These are phyloP conservation scores for Trypanosoma melophagium DNA, from an alignment of 208 protist genomes.

Conservation along the genomic window DNA sequence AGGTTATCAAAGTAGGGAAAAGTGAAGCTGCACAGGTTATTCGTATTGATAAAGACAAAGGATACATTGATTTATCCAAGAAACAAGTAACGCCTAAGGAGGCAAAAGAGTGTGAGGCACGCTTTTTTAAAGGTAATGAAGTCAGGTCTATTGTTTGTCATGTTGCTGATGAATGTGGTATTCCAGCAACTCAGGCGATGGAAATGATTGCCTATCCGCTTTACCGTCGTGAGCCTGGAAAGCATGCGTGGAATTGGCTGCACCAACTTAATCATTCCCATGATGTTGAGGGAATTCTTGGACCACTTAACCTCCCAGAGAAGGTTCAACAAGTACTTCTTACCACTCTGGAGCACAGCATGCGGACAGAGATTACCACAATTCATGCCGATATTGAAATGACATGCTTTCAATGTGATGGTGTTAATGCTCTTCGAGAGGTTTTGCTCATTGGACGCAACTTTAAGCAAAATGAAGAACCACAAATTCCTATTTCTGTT, in stretches of 20 bases:
- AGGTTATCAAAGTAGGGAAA: constrained; percentile 97
- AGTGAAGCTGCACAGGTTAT: constrained; percentile 97
- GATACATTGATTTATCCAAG: constrained; percentile 99
- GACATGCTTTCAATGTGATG: constrained; percentile 98
- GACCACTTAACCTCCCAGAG: constrained; percentile 67
- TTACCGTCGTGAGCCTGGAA: constrained; percentile 77
- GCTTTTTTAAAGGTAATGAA: constrained; percentile 95
- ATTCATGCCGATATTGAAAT: constrained; percentile 96
- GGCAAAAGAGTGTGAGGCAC: constrained; percentile 91
- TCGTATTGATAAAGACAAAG: constrained; percentile 98
- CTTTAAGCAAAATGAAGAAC: constrained; percentile 65
- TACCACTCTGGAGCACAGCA: constrained; percentile 85
- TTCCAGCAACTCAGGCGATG: constrained; percentile 81
- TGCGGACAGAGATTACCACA: constrained; percentile 82
- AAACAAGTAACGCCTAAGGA: constrained; percentile 95
- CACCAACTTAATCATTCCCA: constrained; percentile 72
- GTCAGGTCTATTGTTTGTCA: constrained; percentile 97
- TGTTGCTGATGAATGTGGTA: constrained; percentile 86
- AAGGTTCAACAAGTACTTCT: constrained; percentile 53
- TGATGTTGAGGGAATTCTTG: constrained; percentile 71
- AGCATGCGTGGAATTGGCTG: constrained; percentile 81
- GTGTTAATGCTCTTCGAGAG: constrained; percentile 97
- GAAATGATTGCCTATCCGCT: constrained; percentile 96
- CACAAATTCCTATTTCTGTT: constrained; percentile 83
- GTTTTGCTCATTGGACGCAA: constrained; percentile 92